A percentile compares a stretch with the other conserved stretches of the same genome.
Conservation (phyloP, 2,329 filamentous ascomycete species). For the Xylariomycetidae sp. region DNA sequence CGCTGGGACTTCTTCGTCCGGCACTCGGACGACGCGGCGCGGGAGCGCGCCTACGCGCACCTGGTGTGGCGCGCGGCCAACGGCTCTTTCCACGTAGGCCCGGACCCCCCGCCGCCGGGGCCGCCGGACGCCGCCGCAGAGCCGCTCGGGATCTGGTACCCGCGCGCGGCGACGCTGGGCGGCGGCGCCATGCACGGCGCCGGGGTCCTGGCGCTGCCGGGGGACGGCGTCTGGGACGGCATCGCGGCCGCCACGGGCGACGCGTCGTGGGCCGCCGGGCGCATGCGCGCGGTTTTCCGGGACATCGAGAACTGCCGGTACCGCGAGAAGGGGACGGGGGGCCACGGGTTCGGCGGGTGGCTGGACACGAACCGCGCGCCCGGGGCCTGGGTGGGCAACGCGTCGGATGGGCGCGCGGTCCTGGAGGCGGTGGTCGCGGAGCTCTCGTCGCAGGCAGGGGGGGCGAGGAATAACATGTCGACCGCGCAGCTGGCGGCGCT, state of each 20-base stretch:
- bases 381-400: slow-evolving; percentile 12
- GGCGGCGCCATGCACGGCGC: slow-evolving; percentile 23
- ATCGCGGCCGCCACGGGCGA: slow-evolving; percentile 32
- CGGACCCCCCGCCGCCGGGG: slow-evolving; percentile 47
- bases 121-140: slow-evolving; percentile 41
- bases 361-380: slow-evolving; percentile 16
- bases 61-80: slow-evolving; percentile 47
- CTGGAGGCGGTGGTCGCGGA: slow-evolving; percentile 11
- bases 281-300: slow-evolving; percentile 21
- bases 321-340: slow-evolving; percentile 32
- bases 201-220: slow-evolving; percentile 32
- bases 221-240: slow-evolving; percentile 35
- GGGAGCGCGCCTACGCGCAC: slow-evolving; percentile 50
- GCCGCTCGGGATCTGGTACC: slow-evolving; percentile 50
- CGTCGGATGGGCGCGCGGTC: slow-evolving; percentile 11
- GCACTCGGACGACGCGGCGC: slow-evolving; percentile 47
- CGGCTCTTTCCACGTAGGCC: slow-evolving; percentile 46
- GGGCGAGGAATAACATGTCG: slow-evolving; percentile 11
- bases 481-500: slow-evolving; percentile 11
- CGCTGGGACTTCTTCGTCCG: slow-evolving; percentile 52
- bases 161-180: slow-evolving; percentile 43
- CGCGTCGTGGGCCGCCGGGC: slow-evolving; percentile 18
- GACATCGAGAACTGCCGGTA: slow-evolving; percentile 21
- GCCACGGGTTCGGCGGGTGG: slow-evolving; percentile 21
- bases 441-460: slow-evolving; percentile 1